phyloP scores from a whole-genome alignment of 2,329 filamentous ascomycete genomes.

The Penicillium thymicola region DNA sequence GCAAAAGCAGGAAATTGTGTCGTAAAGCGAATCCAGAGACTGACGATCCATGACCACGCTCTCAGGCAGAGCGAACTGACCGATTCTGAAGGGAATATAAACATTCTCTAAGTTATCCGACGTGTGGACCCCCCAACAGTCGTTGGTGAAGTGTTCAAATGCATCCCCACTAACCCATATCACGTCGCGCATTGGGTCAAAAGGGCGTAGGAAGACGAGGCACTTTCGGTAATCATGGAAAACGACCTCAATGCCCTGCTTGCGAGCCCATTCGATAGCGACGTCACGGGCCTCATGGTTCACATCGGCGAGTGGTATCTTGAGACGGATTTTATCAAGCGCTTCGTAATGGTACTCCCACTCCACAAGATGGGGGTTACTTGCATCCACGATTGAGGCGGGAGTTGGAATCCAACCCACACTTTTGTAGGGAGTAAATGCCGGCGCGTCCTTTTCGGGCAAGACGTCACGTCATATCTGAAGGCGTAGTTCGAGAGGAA shows the following conservation, averaged over 20 bases:
- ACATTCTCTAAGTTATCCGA: accelerated
- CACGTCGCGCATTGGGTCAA: not conserved
- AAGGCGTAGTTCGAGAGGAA: not conserved
- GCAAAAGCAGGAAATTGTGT: not conserved
- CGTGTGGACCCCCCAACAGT: not conserved
- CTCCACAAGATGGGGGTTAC: not conserved
- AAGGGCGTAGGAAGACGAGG: not conserved
- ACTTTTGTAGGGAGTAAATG: not conserved
- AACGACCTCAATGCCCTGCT: not conserved
- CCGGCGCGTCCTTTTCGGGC: not conserved
- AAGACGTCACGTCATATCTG: not conserved
- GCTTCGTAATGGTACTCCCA: not conserved
- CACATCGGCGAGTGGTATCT: not conserved
- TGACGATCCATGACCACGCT: too few species aligned
- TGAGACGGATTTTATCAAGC: not conserved
- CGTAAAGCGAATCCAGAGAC: accelerated
- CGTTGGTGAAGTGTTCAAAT: not conserved
- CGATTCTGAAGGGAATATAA: not conserved
- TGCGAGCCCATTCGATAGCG: not conserved
- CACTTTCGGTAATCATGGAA: not conserved
- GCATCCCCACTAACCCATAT: not conserved
- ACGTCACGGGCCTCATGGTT: not conserved
- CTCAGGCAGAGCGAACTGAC: not conserved
- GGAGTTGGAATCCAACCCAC: not conserved
- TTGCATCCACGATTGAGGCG: too few species aligned